Base-by-base conservation (phyloP, 108 stramenopile species). In the Skeletonema potamos region DNA sequence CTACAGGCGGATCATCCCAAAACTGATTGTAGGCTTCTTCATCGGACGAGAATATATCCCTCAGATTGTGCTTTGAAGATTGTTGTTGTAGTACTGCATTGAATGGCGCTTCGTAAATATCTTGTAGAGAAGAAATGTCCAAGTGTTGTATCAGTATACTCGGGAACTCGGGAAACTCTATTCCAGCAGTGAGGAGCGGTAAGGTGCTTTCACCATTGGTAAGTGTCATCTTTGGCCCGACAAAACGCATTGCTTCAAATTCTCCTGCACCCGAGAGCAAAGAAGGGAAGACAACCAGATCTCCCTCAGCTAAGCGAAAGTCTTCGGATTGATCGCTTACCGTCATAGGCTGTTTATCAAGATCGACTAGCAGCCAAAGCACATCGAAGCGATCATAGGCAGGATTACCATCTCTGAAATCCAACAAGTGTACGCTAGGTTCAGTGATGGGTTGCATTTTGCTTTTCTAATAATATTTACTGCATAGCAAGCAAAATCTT, bases 151-250 rank as follows among this genome's bases (percentile, higher is more conserved):
- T 57, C 33, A 74, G 54, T 12, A 68, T 4, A 20, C 58, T 33
- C 9, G 73, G 73, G 26, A 74, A 74, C 48, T 74, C 73, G 1
- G 67, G 66, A 34, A 37, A 68, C 27, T 74, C 73, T 12, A 74
- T 48, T 18, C 73, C 73, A 3, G 73, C 67, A 32, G 58, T 68
- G 3, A 74, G 59, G 28, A 74, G 67, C 1, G 73, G 73, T 11
- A 74, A 18, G 6, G 36, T 30, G 11, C n/a, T n/a, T n/a, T 51
- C 48, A n/a, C 48, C 71, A 7, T 27, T 51, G 44, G 46, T 20
- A 1, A 17, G 28, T 29, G 27, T 48, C 20, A 41, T 48, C 28
- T 57, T 64, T 15, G 55, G 46, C 15, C 73, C 73, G 2, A 61
- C 73, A 15, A 74, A 67, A 22, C 67, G 33, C 43, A 74, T 30